These are phyloP conservation scores for Paraleonurus japonicus DNA, from an alignment of 257 asterid species.

Conservation along the genomic window DNA sequence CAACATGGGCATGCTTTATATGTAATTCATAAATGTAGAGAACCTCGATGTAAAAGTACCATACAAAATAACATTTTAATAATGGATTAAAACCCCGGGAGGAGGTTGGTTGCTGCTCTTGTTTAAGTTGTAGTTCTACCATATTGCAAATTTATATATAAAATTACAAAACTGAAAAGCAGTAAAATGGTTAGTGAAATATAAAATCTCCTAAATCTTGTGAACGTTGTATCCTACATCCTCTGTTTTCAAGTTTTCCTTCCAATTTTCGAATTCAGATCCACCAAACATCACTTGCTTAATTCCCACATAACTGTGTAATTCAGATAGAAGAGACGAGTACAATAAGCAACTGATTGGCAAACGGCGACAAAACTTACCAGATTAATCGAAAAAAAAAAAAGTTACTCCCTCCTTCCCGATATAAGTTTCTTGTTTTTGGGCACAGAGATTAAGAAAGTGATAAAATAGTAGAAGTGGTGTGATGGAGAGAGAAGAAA, in stretches of 20 bases:
- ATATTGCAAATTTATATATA: not conserved
- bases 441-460: too few relatives aligned
- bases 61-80: too few relatives aligned
- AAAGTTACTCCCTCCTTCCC: not conserved
- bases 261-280: slow-evolving; percentile 78
- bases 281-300: slow-evolving; percentile 94
- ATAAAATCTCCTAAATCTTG: slow-evolving; percentile 67
- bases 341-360: not conserved
- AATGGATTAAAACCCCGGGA: too few relatives aligned
- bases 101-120: not conserved
- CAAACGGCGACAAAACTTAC: not conserved
- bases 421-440: too few relatives aligned
- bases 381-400: not conserved
- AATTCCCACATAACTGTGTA: slow-evolving; percentile 70
- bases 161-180: not conserved
- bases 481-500: too few relatives aligned
- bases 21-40: too few relatives aligned
- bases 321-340: slow-evolving; percentile 17
- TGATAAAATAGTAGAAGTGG: too few relatives aligned
- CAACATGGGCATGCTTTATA: too few relatives aligned
- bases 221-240: slow-evolving; percentile 68
- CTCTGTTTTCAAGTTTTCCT: slow-evolving; percentile 73
- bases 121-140: not conserved
- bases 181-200: not conserved
- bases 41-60: too few relatives aligned